Conservation (phyloP, 1,139 yeast genomes). For the Petasospora rhodanensis region DNA sequence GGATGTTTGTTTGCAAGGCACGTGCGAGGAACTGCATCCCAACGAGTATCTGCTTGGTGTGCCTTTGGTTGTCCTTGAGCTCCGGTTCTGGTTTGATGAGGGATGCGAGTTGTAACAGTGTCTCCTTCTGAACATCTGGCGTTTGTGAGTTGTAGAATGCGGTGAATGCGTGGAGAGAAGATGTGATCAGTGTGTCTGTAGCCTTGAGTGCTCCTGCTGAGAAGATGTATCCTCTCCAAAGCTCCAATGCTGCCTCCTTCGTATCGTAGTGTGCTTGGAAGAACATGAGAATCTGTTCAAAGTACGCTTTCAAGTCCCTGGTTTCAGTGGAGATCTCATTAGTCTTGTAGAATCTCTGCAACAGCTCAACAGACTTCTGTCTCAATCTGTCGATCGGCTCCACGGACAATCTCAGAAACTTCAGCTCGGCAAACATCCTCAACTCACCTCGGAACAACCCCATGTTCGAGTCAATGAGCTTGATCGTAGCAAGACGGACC, state of each 20-base stretch:
- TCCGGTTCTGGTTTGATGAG: constrained; percentile 17
- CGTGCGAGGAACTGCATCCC: constrained; percentile 30
- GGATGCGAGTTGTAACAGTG: constrained; percentile 17
- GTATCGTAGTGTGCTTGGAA: constrained; percentile 13
- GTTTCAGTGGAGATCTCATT: constrained; percentile 2
- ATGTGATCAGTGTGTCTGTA: constrained; percentile 42
- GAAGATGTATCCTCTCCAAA: constrained; percentile 54
- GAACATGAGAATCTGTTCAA: constrained; percentile 17
- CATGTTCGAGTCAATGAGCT: constrained; percentile 33
- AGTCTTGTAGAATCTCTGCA: constrained; percentile 17
- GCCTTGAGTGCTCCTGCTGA: constrained; percentile 63
- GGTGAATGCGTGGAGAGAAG: constrained; percentile 41
- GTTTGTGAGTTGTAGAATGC: constrained; percentile 27
- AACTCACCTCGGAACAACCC: constrained; percentile 18
- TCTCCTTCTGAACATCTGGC: constrained; percentile 2
- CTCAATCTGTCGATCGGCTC: constrained; percentile 45
- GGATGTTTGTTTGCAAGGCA: constrained; percentile 26
- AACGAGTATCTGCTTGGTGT: constrained; percentile 24
- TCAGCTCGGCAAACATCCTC: constrained; percentile 24
- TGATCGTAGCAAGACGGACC: constrained; percentile 50
- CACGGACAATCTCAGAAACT: constrained; percentile 50
- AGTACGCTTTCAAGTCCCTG: constrained; percentile 17
- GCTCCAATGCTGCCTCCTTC: constrained; percentile 30
- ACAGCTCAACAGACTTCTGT: constrained; percentile 24
- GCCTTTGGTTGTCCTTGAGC: neutral